These are phyloP conservation scores for Glomus cerebriforme DNA, from an alignment of 192 early-diverging fungal genomes.

Conservation along the genomic window DNA sequence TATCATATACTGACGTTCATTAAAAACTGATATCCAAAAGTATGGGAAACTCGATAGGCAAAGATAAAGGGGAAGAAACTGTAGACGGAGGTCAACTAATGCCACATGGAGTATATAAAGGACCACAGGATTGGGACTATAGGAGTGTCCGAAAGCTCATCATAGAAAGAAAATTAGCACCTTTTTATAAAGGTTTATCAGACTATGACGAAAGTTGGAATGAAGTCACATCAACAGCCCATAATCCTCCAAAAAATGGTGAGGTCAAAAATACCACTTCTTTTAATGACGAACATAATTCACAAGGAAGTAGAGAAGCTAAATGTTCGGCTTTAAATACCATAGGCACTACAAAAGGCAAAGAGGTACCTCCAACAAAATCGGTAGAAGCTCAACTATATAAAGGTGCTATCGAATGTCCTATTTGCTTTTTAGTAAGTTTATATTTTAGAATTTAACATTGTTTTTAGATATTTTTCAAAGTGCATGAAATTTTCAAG, in stretches of 20 bases:
- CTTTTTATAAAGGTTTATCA: constrained; percentile 84
- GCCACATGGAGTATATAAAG: constrained; percentile 71
- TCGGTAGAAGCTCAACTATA: constrained; percentile 47
- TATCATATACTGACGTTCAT: not conserved
- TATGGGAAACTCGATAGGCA: constrained; percentile 47
- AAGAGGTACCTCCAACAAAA: constrained; percentile 24
- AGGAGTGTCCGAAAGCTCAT: constrained; percentile 75
- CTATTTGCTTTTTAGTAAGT: constrained; percentile 90
- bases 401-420: constrained; percentile 81
- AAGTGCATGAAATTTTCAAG: no score
- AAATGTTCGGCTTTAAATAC: constrained; percentile 26
- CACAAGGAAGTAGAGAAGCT: constrained; percentile 28
- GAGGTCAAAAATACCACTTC: constrained; percentile 36
- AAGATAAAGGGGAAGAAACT: constrained; percentile 44
- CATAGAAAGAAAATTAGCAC: constrained; percentile 69
- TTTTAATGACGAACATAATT: not conserved
- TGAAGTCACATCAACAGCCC: constrained; percentile 27
- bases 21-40: not conserved
- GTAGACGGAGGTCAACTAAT: constrained; percentile 67
- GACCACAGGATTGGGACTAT: constrained; percentile 77
- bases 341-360: constrained; percentile 32
- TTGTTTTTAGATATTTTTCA: no score
- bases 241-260: constrained; percentile 31
- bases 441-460: not conserved
- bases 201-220: constrained; percentile 57